These are phyloP conservation scores for Urtica urens DNA, from an alignment of 306 rosid species.

Conservation along the genomic window DNA sequence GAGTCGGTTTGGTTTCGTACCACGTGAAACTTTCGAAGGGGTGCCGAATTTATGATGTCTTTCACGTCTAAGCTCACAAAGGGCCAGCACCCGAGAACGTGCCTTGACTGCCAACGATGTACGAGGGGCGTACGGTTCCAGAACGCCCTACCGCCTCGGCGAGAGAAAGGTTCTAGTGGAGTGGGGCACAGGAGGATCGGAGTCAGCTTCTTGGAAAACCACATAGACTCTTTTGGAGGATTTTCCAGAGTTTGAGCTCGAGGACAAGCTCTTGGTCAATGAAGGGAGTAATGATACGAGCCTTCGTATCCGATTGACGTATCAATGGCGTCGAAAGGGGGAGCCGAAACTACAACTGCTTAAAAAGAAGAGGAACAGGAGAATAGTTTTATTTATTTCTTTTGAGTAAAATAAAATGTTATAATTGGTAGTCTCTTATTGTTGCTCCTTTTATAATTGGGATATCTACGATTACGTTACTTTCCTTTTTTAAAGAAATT, in stretches of 20 bases:
- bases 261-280: not conserved
- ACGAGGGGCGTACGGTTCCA: not conserved
- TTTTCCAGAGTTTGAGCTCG: not conserved
- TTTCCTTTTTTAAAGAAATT: too few relatives aligned
- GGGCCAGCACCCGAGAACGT: not conserved
- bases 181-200: not conserved
- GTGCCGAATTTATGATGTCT: not conserved
- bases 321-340: not conserved
- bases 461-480: too few relatives aligned
- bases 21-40: not conserved
- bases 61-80: not conserved
- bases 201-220: not conserved
- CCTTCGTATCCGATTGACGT: not conserved
- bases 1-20: not conserved
- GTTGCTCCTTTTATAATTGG: too few relatives aligned
- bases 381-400: too few relatives aligned
- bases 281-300: not conserved
- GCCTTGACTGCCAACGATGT: not conserved
- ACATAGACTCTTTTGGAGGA: not conserved
- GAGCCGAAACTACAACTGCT: too few relatives aligned
- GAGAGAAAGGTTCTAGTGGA: not conserved
- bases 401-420: too few relatives aligned
- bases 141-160: not conserved
- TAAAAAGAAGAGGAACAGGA: too few relatives aligned
- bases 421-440: too few relatives aligned